Percentiles rank a stretch among this genome's conserved stretches.
These are phyloP conservation scores for Apiospora hydei DNA, from an alignment of 2,329 filamentous ascomycete species.

Conservation along the genomic window DNA sequence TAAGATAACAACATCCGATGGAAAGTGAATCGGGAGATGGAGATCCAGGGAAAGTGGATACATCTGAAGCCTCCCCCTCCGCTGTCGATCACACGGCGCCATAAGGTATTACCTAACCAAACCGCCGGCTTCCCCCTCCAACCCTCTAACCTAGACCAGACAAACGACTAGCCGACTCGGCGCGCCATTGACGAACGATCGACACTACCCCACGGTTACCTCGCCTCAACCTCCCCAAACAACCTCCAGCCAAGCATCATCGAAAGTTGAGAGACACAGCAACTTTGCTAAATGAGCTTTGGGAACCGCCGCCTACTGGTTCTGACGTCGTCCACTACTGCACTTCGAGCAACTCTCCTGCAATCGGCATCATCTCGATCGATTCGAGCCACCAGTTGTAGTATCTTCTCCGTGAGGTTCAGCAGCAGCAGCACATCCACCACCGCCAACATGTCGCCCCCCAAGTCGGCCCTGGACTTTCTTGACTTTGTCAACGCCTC, in stretches of 20 bases:
- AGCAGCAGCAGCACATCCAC: slow-evolving; percentile 14
- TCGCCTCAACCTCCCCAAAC: background rate
- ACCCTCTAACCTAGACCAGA: background rate
- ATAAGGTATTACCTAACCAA: background rate
- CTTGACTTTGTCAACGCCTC: slow-evolving; percentile 93
- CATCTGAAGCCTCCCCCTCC: background rate
- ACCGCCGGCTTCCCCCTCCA: background rate
- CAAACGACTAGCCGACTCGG: background rate
- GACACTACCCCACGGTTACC: slow-evolving; percentile 1
- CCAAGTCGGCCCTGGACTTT: slow-evolving; percentile 77
- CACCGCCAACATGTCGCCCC: slow-evolving; percentile 53
- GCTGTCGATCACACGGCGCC: slow-evolving; percentile 1
- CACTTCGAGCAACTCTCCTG: background rate
- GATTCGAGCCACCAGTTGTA: background rate
- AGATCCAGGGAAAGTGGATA: background rate
- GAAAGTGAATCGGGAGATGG: background rate
- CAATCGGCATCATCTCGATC: background rate
- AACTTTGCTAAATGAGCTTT: slow-evolving; percentile 5
- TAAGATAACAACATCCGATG: slow-evolving; percentile 1
- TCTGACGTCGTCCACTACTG: slow-evolving; percentile 3
- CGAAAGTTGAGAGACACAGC: background rate
- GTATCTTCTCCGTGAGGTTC: background rate
- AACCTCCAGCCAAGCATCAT: background rate
- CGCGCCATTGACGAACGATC: background rate
- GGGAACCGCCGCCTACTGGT: background rate